phyloP scores from a whole-genome alignment of 1,284 basidiomycete genomes.

The Coniophora puteana region DNA sequence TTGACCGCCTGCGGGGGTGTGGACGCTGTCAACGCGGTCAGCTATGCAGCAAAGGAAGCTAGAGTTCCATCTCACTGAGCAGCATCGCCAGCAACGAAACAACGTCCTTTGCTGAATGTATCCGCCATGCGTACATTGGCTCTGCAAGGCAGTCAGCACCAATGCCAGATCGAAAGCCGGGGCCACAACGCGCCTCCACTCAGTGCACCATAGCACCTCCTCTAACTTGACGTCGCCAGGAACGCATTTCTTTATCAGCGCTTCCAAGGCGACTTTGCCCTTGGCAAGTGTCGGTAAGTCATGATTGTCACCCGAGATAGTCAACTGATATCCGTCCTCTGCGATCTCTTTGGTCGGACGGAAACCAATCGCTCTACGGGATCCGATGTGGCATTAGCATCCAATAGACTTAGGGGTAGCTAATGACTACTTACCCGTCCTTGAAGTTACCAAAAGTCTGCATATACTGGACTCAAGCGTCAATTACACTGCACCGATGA shows the following conservation, averaged over 20 bases:
- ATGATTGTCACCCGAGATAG: background rate
- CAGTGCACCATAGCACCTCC: background rate
- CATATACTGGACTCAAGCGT: constrained; percentile 13
- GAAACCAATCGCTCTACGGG: background rate
- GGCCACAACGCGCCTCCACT: background rate
- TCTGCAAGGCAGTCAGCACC: background rate
- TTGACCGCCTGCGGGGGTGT: constrained; percentile 16
- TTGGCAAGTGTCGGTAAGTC: background rate
- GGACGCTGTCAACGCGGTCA: constrained; percentile 1
- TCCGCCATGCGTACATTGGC: constrained; percentile 16
- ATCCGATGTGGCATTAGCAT: background rate
- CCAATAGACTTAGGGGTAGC: background rate
- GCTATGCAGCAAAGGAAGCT: background rate
- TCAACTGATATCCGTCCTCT: background rate
- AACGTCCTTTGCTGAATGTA: constrained; percentile 16
- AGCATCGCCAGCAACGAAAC: constrained; percentile 14
- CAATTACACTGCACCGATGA: background rate
- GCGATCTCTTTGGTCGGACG: background rate
- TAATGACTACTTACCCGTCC: background rate
- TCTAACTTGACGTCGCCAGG: background rate
- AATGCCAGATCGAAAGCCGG: background rate
- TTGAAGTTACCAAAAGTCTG: constrained; percentile 20
- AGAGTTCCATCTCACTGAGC: background rate
- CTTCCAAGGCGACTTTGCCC: background rate
- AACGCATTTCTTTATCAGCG: background rate